Conservation (phyloP, 2,329 filamentous ascomycete genomes). For the Hypomyces rosellus region DNA sequence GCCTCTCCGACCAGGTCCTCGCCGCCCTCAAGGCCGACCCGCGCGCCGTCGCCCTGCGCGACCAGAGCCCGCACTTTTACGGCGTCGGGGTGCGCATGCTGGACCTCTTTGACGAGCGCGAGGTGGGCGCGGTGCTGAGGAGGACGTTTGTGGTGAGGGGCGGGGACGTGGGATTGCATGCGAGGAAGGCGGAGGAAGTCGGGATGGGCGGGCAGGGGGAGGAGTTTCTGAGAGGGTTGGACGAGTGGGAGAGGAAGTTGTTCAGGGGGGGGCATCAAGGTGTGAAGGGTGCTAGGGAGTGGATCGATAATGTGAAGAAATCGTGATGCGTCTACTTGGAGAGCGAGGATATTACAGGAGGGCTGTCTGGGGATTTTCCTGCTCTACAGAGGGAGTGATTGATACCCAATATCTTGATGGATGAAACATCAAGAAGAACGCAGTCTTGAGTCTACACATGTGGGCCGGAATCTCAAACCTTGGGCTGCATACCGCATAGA, state of each 20-base stretch:
- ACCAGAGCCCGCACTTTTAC: slow-evolving; percentile 83
- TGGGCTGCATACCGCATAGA: no score
- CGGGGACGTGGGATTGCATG: slow-evolving; percentile 79
- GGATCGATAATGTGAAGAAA: slow-evolving; percentile 54
- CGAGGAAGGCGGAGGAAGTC: slow-evolving; percentile 69
- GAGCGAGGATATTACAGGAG: no score
- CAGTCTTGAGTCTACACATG: no score
- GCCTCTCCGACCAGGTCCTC: slow-evolving; percentile 71
- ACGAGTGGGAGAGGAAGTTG: slow-evolving; percentile 78
- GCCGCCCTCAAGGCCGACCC: slow-evolving; percentile 90
- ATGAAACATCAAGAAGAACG: no score
- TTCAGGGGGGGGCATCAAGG: slow-evolving; percentile 72
- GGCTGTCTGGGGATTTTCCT: no score
- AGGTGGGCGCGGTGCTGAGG: slow-evolving; percentile 67
- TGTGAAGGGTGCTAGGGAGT: slow-evolving; percentile 61
- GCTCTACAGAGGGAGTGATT: no score
- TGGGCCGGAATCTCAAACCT: no score
- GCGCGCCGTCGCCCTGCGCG: slow-evolving; percentile 73
- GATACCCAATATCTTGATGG: no score
- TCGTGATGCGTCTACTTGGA: slow-evolving; percentile 16
- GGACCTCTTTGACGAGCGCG: slow-evolving; percentile 78
- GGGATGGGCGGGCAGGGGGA: slow-evolving; percentile 52
- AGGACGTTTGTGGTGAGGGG: slow-evolving; percentile 78
- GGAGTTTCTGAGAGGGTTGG: slow-evolving; percentile 81
- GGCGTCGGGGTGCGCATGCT: slow-evolving; percentile 77